A percentile compares a stretch with the other conserved stretches of the same genome.
phyloP scores from a whole-genome alignment of 768 basidiomycete genomes.

The Suillus brevipes region DNA sequence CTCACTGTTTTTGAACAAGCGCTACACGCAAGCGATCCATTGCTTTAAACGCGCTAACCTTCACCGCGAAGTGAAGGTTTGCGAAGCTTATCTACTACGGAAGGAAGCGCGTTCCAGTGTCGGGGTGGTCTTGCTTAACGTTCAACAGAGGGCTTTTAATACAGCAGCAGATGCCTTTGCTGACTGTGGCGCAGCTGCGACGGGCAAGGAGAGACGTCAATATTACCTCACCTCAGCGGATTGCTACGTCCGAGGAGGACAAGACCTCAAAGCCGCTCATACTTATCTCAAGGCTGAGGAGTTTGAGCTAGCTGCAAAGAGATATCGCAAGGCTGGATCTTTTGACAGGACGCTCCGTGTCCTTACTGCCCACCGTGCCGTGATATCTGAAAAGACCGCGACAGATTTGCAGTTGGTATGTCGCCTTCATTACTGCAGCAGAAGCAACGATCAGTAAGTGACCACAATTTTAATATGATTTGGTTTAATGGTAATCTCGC shows the following conservation, averaged over 20 bases:
- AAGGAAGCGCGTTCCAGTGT: slow-evolving; percentile 43
- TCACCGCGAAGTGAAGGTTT: slow-evolving; percentile 44
- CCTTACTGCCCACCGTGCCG: slow-evolving; percentile 34
- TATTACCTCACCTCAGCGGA: slow-evolving; percentile 49
- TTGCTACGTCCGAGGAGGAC: slow-evolving; percentile 43
- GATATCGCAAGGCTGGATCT: slow-evolving; percentile 46
- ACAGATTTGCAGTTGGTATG: slow-evolving; percentile 44
- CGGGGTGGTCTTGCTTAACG: slow-evolving; percentile 26
- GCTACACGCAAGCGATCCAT: slow-evolving; percentile 49
- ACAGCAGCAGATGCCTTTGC: slow-evolving; percentile 52
- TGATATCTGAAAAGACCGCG: slow-evolving; percentile 34
- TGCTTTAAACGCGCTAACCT: slow-evolving; percentile 51
- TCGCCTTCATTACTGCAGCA: slow-evolving; percentile 45
- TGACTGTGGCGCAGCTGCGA: slow-evolving; percentile 37
- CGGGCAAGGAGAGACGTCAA: slow-evolving; percentile 29
- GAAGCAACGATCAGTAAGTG: slow-evolving; percentile 29
- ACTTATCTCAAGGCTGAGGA: slow-evolving; percentile 43
- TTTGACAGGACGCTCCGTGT: slow-evolving; percentile 57
- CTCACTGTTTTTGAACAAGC: slow-evolving; percentile 38
- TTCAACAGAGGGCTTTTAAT: slow-evolving; percentile 39
- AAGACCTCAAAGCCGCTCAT: slow-evolving; percentile 44
- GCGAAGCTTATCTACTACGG: slow-evolving; percentile 54
- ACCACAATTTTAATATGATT: background rate
- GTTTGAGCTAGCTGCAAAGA: slow-evolving; percentile 43
- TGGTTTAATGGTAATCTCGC: slow-evolving; percentile 1